Evolutionary conservation across 805 yeast genomes (phyloP), one percentile per base, ranked within the genome.

Genomic region (Candida fluviatilis): DNA sequence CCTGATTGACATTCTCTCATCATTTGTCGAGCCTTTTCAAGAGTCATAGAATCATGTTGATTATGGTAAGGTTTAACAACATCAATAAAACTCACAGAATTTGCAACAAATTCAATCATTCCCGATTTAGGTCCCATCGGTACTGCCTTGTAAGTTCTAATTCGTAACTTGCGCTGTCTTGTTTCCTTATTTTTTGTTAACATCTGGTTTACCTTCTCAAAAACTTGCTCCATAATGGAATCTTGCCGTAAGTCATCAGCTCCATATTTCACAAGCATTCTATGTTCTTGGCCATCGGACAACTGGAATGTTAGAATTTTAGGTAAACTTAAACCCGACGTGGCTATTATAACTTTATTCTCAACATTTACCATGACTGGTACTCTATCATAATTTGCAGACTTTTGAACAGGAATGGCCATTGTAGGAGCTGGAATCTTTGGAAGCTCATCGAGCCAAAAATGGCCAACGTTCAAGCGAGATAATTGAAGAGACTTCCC

Each of bases 191-290:
- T 79, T 17, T 64, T 64, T 8, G 49, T 57, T 39, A 91, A 70
- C 26, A 88, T 73, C 11, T 67, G 60, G 52, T 90, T 89, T 12
- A 89, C 96, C 51, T 89, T 86, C 15, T 75, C 83, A 58, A 95
- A 93, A 1, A 91, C 98, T 55, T 93, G 98, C 57, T 91, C 95
- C 99, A 93, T 95, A 40, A 93, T 87, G 0, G 95, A 85, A 62
- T 93, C 99, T 60, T 95, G 99, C 36, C 98, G 67, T 37, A 93
- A 64, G 60, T 93, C 99, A 61, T 93, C 99, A 7, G 86, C 74
- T 4, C 95, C 89, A 18, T 87, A 87, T 55, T 93, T 93, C 47
- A 90, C 62, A 14, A 93, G 64, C 54, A 83, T 72, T 39, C 69
- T 76, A 42, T 76, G 82, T 0, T 40, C 50, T 0, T 58, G 45